These are phyloP conservation scores for Cryptococcus sp. DNA, from an alignment of 1,284 basidiomycete genomes.

Conservation along the genomic window DNA sequence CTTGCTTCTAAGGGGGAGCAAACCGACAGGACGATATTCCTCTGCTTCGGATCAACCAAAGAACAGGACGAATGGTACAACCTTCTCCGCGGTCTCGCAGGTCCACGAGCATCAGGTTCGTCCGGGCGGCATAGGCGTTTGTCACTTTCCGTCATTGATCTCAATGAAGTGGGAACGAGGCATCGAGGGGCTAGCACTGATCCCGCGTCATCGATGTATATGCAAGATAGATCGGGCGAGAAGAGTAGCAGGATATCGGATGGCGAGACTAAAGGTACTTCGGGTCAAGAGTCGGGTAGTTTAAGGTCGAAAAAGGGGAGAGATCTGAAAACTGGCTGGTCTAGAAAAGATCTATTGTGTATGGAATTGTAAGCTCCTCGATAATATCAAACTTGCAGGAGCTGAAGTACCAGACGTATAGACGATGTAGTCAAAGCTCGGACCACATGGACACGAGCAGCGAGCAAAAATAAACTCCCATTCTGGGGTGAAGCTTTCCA, in stretches of 20 bases:
- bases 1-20: no score
- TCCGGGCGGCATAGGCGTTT: constrained; percentile 15
- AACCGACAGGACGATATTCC: constrained; percentile 6
- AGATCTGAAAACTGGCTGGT: constrained; percentile 15
- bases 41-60: constrained; percentile 2
- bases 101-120: neutral
- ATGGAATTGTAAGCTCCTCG: constrained; percentile 22
- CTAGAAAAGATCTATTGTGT: constrained; percentile 15
- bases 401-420: constrained; percentile 9
- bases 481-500: constrained; percentile 30
- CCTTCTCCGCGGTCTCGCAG: constrained; percentile 4
- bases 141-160: constrained; percentile 21
- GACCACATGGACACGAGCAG: constrained; percentile 23
- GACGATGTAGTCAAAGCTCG: constrained; percentile 19
- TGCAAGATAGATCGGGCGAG: no score
- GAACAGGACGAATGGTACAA: constrained; percentile 6
- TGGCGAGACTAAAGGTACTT: neutral
- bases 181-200: no score
- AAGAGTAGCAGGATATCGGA: neutral
- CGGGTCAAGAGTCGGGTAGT: neutral
- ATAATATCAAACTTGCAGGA: neutral
- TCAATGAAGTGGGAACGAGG: constrained; percentile 15
- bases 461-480: constrained; percentile 11
- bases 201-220: no score
- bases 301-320: constrained; percentile 1